Percentiles rank a stretch among this genome's conserved stretches.
These are phyloP conservation scores for Ascochyta lentis DNA, from an alignment of 2,329 filamentous ascomycete genomes.

Conservation along the genomic window DNA sequence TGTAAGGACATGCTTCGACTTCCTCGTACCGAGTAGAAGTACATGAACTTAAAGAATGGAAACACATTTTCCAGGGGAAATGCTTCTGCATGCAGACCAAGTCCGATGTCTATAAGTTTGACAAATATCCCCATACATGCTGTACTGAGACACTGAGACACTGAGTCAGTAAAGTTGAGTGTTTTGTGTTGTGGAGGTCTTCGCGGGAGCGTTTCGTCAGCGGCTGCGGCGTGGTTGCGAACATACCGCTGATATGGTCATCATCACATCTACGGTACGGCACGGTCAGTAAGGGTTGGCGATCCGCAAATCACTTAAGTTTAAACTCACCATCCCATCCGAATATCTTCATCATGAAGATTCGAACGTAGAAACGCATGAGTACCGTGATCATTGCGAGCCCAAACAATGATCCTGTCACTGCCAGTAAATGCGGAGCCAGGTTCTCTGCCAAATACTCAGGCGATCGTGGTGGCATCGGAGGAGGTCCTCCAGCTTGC, in stretches of 20 bases:
- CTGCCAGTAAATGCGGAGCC: constrained; percentile 47
- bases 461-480: constrained; percentile 1
- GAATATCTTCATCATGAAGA: constrained; percentile 32
- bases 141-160: constrained; percentile 19
- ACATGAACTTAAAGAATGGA: constrained; percentile 49
- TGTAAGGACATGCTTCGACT: no score
- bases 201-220: neutral
- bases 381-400: constrained; percentile 33
- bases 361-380: constrained; percentile 28
- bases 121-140: constrained; percentile 28
- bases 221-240: neutral
- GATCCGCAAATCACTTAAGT: neutral
- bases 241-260: constrained; percentile 27
- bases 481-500: neutral
- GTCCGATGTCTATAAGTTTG: constrained; percentile 45
- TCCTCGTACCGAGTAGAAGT: constrained; percentile 48
- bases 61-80: constrained; percentile 36
- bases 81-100: constrained; percentile 55
- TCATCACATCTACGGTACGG: constrained; percentile 49
- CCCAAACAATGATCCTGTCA: constrained; percentile 49
- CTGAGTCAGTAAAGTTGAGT: neutral
- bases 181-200: neutral
- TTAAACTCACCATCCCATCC: constrained; percentile 28
- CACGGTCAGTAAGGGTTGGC: constrained; percentile 9
- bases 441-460: constrained; percentile 48